phyloP scores from a whole-genome alignment of 352 stramenopile genomes.

The Thalassiosira sp. region DNA sequence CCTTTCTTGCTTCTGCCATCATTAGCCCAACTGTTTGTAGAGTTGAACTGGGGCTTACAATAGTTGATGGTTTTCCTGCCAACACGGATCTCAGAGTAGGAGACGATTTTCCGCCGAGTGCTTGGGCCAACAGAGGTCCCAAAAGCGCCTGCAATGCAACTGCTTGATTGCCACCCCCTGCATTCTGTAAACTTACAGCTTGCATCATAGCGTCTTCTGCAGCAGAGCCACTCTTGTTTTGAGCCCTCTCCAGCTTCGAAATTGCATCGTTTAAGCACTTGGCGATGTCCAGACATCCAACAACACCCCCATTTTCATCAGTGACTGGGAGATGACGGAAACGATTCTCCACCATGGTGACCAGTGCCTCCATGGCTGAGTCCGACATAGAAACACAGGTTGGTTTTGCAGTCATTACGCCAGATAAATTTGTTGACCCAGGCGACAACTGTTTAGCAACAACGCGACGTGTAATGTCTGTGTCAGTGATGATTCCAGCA shows the following conservation, averaged over 20 bases:
- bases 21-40: constrained; percentile 91
- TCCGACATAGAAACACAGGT: constrained; percentile 86
- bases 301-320: constrained; percentile 80
- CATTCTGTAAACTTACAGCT: constrained; percentile 44
- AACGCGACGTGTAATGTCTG: constrained; percentile 92
- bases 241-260: constrained; percentile 88
- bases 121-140: constrained; percentile 63
- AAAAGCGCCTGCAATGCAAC: constrained; percentile 62
- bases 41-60: constrained; percentile 86
- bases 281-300: constrained; percentile 94
- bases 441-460: constrained; percentile 62
- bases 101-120: constrained; percentile 59
- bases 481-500: constrained; percentile 94
- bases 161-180: constrained; percentile 48
- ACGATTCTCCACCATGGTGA: constrained; percentile 84
- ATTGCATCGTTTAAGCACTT: constrained; percentile 97
- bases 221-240: constrained; percentile 39
- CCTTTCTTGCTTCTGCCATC: constrained; percentile 93
- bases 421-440: background rate
- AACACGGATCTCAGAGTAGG: constrained; percentile 74
- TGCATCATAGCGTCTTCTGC: constrained; percentile 66
- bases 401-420: constrained; percentile 85
- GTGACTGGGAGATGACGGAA: constrained; percentile 87
- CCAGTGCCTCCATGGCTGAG: background rate
- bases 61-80: constrained; percentile 61